Percentiles rank a stretch among this genome's conserved stretches.
phyloP scores from a whole-genome alignment of 192 early-diverging fungal genomes.

The Gigaspora rosea region DNA sequence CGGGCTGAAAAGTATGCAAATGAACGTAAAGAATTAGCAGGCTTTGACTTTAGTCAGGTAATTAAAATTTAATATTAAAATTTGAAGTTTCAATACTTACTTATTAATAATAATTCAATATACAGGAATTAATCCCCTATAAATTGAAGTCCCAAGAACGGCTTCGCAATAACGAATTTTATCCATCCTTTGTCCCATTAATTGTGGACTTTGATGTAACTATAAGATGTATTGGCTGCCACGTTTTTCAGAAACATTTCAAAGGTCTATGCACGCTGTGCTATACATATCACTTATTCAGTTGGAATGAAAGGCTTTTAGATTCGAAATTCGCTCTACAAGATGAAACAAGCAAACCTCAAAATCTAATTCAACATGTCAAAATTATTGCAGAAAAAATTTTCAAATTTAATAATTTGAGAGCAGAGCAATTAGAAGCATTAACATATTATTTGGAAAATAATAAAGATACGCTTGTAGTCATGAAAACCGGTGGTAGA shows the following conservation, averaged over 20 bases:
- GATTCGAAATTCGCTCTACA: background rate
- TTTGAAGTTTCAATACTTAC: background rate
- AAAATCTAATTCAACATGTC: background rate
- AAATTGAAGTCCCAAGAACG: background rate
- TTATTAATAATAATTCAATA: background rate
- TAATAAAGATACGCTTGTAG: background rate
- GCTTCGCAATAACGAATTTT: background rate
- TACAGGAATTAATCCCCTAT: background rate
- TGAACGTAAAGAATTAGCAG: background rate
- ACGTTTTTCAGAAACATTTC: background rate
- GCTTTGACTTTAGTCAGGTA: slow-evolving; percentile 9
- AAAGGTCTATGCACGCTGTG: background rate
- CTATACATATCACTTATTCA: background rate
- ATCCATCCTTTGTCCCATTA: background rate
- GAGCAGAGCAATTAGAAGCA: background rate
- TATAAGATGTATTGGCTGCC: background rate
- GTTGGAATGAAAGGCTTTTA: background rate
- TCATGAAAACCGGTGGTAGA: background rate
- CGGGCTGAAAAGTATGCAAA: background rate
- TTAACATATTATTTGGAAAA: background rate
- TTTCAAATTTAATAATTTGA: background rate
- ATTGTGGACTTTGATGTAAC: slow-evolving; percentile 6
- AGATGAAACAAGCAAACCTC: too few species aligned
- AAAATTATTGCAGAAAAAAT: background rate
- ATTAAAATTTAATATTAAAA: background rate